phyloP scores from a whole-genome alignment of 768 basidiomycete genomes.

The Tricholoma sp. region DNA sequence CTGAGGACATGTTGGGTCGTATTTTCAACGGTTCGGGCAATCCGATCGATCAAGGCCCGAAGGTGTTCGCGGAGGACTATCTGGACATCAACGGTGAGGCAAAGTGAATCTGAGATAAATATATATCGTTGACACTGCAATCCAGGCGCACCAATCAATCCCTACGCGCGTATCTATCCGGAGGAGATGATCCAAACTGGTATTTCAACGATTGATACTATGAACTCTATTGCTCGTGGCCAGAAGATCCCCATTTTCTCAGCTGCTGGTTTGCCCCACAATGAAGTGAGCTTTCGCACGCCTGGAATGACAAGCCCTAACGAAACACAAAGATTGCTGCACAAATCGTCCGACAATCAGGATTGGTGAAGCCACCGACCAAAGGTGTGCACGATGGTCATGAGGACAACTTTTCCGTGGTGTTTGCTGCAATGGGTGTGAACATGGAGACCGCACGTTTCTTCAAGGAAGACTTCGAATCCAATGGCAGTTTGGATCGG shows the following conservation, averaged over 20 bases:
- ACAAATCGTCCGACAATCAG: conserved; percentile 99
- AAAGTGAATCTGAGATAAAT: neutral
- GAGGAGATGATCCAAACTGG: conserved; percentile 99
- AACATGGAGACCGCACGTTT: conserved; percentile 99
- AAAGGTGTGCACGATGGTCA: conserved; percentile 98
- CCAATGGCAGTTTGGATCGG: conserved; percentile 95
- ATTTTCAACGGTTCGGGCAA: conserved; percentile 99
- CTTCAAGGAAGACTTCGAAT: conserved; percentile 99
- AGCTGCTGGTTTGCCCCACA: conserved; percentile 97
- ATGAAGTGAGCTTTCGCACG: conserved; percentile 60
- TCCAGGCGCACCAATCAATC: conserved; percentile 94
- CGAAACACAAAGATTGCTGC: conserved; percentile 77
- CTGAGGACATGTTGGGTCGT: conserved; percentile 97
- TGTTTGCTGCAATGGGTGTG: conserved; percentile 99
- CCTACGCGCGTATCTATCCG: conserved; percentile 97
- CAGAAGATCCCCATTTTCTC: conserved; percentile 99
- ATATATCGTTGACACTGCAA: conserved; percentile 4
- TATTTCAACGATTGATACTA: conserved; percentile 95
- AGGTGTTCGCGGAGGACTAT: conserved; percentile 99
- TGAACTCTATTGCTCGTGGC: conserved; percentile 99
- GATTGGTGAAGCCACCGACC: conserved; percentile 92
- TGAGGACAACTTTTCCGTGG: conserved; percentile 99
- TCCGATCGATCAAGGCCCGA: conserved; percentile 97
- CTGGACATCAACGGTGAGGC: conserved; percentile 93
- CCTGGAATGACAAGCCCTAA: neutral